Evolutionary conservation across 1,284 basidiomycete genomes (phyloP), one percentile per base, ranked within the genome.

Genomic region (Melanopsichium pennsylvanicum): DNA sequence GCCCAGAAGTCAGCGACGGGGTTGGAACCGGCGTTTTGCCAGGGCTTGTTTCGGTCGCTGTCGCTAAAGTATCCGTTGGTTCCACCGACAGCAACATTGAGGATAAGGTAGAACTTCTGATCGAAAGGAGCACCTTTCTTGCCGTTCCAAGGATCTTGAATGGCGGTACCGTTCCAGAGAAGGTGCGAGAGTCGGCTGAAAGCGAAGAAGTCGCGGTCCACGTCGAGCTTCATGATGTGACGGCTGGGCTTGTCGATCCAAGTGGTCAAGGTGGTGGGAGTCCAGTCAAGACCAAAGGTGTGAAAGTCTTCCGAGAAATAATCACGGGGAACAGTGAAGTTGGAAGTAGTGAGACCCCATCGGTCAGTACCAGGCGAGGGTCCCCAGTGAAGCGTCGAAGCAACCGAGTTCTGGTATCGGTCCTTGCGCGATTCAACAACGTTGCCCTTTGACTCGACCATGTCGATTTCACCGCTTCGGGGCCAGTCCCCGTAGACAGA

Each of bases 211-310:
- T 83, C 83, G 44, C 89, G 78, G 44, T 87, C 83, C 55, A 57
- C 49, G 46, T 49, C 41, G 46, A 57, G 46, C 41, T 29, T 44
- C 61, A 90, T 84, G 83, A 89, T 86, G 75, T 87, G 85, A 75
- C 87, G 85, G 32, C 91, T 84, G 26, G 89, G 86, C 23, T 44
- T 57, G 46, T 57, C 55, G 78, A 88, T 84, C 45, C 82, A 84
- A 2, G 82, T 83, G 78, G 76, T 88, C 86, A 93, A 83, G 82
- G 90, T 91, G 29, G 86, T 81, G 54, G 87, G 84, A 36, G 87
- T 87, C 92, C 92, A 93, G 81, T 93, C 90, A 39, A 93, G 82
- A 26, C 86, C 84, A 76, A 88, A 93, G 5, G 87, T 90, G 80
- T 92, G 90, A 85, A 89, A 93, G 25, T 81, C 85, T 47, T 88